A percentile compares a stretch with the other conserved stretches of the same genome.
Conservation (phyloP, 306 rosid genomes). For the Luffa aegyptiaca region DNA sequence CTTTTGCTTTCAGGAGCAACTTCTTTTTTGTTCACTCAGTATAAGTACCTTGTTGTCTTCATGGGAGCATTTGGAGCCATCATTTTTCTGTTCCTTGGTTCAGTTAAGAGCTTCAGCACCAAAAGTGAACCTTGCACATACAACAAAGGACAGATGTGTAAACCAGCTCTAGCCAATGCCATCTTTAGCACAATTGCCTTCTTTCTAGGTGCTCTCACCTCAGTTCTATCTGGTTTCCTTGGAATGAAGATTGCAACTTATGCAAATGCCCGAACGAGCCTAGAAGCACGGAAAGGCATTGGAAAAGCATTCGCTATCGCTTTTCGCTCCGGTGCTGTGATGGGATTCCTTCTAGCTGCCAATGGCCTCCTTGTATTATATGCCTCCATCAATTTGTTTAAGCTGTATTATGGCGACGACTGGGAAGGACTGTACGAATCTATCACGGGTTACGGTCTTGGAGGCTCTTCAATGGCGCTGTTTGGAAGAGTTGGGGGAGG, state of each 20-base stretch:
- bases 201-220: constrained; percentile 53
- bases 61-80: constrained; percentile 38
- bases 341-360: constrained; percentile 70
- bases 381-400: constrained; percentile 40
- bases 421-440: constrained; percentile 74
- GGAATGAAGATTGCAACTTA: constrained; percentile 71
- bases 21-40: constrained; percentile 52
- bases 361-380: constrained; percentile 54
- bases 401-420: constrained; percentile 62
- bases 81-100: constrained; percentile 56
- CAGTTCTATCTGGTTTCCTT: constrained; percentile 51
- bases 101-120: constrained; percentile 60
- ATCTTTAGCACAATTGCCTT: constrained; percentile 46
- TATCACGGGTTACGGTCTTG: constrained; percentile 63
- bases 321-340: constrained; percentile 55
- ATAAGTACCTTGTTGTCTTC: constrained; percentile 47
- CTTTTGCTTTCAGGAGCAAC: constrained; percentile 46
- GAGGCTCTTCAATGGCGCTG: constrained; percentile 76
- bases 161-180: constrained; percentile 66
- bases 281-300: constrained; percentile 47
- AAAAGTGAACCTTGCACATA: constrained; percentile 60
- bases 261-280: constrained; percentile 66
- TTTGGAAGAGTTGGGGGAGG: constrained; percentile 77
- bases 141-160: constrained; percentile 45
- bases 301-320: constrained; percentile 51